phyloP scores from a whole-genome alignment of 208 protist species.

The Leishmania aethiopica region DNA sequence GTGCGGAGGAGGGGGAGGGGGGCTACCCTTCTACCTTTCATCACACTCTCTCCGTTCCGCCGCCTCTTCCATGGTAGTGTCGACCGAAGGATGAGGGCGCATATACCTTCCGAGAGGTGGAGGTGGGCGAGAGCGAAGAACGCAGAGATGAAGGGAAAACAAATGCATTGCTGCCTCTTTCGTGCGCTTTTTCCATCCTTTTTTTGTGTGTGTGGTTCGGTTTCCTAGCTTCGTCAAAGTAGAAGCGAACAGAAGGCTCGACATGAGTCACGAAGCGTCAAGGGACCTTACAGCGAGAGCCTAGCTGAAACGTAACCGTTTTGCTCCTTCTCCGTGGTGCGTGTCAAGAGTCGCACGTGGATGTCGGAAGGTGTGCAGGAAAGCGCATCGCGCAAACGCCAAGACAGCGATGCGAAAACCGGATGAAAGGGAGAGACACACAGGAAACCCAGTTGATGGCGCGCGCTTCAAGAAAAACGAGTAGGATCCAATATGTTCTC shows the following conservation, averaged over 20 bases:
- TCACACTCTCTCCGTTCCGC: not conserved
- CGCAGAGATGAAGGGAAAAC: not conserved
- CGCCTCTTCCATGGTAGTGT: not conserved
- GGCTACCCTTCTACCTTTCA: not conserved
- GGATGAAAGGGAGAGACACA: not conserved
- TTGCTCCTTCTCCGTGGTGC: not conserved
- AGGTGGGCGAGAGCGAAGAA: not conserved
- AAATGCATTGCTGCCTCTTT: not conserved
- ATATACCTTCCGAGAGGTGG: not conserved
- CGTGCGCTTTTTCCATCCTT: not conserved
- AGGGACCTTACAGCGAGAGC: not conserved
- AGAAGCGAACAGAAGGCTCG: not conserved
- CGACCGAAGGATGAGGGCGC: not conserved
- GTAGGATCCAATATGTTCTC: not conserved
- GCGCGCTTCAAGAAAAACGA: not conserved
- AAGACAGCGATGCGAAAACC: not conserved
- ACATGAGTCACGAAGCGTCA: not conserved
- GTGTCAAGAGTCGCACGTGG: not conserved
- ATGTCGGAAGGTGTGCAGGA: not conserved
- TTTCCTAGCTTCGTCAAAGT: not conserved
- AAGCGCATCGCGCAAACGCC: not conserved
- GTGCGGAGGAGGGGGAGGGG: not conserved
- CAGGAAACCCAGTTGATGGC: not conserved
- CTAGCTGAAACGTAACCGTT: not conserved
- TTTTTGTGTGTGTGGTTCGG: too few species aligned